A percentile compares a stretch with the other conserved stretches of the same genome.
Evolutionary conservation across 257 asterid genomes (phyloP).

Genomic region (Solanum habrochaites): DNA sequence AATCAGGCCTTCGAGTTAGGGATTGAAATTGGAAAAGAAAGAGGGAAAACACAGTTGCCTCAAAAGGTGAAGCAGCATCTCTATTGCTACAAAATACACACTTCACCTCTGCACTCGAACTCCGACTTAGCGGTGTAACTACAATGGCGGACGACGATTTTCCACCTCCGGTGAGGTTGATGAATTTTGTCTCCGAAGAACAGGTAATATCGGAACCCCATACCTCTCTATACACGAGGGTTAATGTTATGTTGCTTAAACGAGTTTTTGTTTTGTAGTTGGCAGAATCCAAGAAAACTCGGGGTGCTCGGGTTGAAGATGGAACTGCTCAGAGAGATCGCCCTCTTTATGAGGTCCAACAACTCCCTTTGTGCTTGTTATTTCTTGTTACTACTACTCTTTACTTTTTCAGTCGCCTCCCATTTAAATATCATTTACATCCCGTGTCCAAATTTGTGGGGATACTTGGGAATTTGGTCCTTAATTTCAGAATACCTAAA

Average conservation of each 20-base stretch:
- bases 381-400: no score
- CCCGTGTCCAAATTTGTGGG: neutral
- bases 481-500: neutral
- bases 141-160: conserved; percentile 43
- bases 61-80: neutral
- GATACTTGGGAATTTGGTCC: neutral
- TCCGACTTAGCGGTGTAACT: neutral
- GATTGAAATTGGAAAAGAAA: neutral
- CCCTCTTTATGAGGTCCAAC: conserved; percentile 70
- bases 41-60: neutral
- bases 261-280: conserved; percentile 32
- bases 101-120: neutral
- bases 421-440: neutral
- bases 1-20: neutral
- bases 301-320: conserved; percentile 88
- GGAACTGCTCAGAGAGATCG: conserved; percentile 98
- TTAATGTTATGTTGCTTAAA: neutral
- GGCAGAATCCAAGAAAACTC: conserved; percentile 59
- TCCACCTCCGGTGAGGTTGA: conserved; percentile 54
- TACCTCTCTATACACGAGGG: neutral
- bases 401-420: neutral
- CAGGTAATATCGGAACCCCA: conserved; percentile 32
- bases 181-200: conserved; percentile 88
- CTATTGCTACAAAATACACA: neutral
- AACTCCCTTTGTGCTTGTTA: neutral